phyloP scores from a whole-genome alignment of 2,329 filamentous ascomycete species.

The Cytospora chrysosperma region DNA sequence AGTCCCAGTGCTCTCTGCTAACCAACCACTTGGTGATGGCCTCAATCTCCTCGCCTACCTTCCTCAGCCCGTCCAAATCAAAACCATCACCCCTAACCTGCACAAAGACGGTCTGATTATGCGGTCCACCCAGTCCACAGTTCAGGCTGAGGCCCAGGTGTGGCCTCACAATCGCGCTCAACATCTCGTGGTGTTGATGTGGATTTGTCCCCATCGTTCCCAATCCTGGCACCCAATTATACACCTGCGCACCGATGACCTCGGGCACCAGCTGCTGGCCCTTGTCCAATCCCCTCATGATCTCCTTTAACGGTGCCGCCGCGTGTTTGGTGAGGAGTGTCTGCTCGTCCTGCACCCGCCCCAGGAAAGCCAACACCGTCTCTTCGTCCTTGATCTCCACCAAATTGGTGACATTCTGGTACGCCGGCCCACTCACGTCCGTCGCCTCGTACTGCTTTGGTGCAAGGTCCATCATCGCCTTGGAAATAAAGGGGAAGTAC shows the following conservation, averaged over 20 bases:
- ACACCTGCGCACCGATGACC: conserved; percentile 19
- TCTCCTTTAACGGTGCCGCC: conserved; percentile 20
- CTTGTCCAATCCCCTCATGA: conserved; percentile 17
- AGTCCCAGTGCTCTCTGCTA: conserved; percentile 8
- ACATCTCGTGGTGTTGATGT: conserved; percentile 15
- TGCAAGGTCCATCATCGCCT: conserved; percentile 16
- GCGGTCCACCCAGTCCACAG: conserved; percentile 11
- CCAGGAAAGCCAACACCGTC: conserved; percentile 20
- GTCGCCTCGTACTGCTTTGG: conserved; percentile 21
- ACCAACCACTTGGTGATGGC: conserved; percentile 17
- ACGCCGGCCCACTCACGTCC: conserved; percentile 25
- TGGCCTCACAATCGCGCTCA: conserved; percentile 18
- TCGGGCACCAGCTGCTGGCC: conserved; percentile 9
- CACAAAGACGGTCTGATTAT: conserved; percentile 17
- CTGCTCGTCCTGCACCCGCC: conserved; percentile 24
- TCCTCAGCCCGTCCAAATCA: neutral
- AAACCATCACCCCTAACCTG: conserved; percentile 18
- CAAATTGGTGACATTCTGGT: conserved; percentile 25
- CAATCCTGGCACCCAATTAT: conserved; percentile 26
- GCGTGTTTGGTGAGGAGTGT: conserved; percentile 20
- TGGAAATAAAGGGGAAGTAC: conserved; percentile 23
- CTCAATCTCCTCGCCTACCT: conserved; percentile 15
- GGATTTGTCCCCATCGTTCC: conserved; percentile 22
- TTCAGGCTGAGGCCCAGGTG: conserved; percentile 13
- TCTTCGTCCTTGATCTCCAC: conserved; percentile 8